phyloP scores from a whole-genome alignment of 495 filamentous ascomycete species.

The Chaetomium fimeti region DNA sequence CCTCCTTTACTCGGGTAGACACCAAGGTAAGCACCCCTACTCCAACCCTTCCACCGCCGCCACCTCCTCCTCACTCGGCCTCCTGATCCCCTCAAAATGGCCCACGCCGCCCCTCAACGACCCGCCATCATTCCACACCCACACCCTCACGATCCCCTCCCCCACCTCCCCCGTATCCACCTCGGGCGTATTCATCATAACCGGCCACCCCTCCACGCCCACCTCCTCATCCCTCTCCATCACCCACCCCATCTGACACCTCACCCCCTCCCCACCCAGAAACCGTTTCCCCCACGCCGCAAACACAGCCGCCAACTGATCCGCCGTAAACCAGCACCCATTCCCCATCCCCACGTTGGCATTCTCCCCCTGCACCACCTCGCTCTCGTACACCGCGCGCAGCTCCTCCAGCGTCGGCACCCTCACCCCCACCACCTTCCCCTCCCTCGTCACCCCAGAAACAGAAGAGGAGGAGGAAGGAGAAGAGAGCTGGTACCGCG shows the following conservation, averaged over 20 bases:
- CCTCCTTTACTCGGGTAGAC: too few relatives aligned
- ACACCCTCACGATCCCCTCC: conserved; percentile 27
- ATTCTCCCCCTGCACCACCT: neutral
- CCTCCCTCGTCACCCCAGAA: too few relatives aligned
- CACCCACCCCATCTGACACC: conserved; percentile 29
- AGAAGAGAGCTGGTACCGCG: conserved; percentile 12
- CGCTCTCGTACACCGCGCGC: neutral
- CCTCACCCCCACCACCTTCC: neutral
- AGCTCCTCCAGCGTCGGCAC: conserved; percentile 18
- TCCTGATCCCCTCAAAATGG: conserved; percentile 28
- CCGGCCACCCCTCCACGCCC: conserved; percentile 22
- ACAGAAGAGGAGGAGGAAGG: neutral
- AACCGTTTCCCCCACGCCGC: conserved; percentile 17
- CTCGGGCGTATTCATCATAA: conserved; percentile 26
- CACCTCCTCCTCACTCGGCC: conserved; percentile 17
- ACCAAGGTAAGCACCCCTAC: neutral
- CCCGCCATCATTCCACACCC: conserved; percentile 30
- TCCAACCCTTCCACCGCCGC: neutral
- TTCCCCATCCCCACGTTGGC: neutral
- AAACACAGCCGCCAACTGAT: conserved; percentile 25
- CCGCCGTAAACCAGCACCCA: conserved; percentile 21
- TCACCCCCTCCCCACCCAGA: conserved; percentile 2
- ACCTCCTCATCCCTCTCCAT: conserved; percentile 7
- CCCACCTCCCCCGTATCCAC: conserved; percentile 23
- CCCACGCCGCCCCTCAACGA: conserved; percentile 25